Evolutionary conservation across 495 filamentous ascomycete genomes (phyloP), one percentile per base, ranked within the genome.

Genomic region (Aspergillus kassunensis): DNA sequence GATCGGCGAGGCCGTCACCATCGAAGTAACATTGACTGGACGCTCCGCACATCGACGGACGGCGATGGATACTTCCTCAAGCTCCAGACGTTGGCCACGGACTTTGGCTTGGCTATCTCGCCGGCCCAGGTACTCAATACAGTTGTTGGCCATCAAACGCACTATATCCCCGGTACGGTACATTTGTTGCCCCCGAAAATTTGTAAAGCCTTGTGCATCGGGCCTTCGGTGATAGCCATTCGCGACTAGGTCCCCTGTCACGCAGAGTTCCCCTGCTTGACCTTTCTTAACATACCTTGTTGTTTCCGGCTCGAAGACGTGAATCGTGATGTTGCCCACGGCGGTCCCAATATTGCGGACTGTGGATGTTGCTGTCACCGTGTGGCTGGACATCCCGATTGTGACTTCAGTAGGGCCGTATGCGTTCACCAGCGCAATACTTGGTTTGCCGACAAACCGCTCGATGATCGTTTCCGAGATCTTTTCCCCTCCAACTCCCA

Each of bases 381-480:
- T 75, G 6, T 80, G 77, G 42, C 78, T 87, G 73, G 88, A 86
- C 37, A 82, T 78, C 0, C 89, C 89, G 57, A 93, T 92, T 0
- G 89, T 91, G 0, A 83, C 80, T 64, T 93, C 89, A 0, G 88
- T 92, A 3, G 89, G 89, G 9, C 89, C 89, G 49, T 83, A 83
- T 13, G 63, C 61, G 29, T 66, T 66, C 16, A 57, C 54, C 11
- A 66, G 25, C 6, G 44, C 36, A 31, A 59, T 53, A 15, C 45
- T 19, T 18, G 25, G 30, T 27, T 56, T 57, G 0, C 31, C 48
- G 13, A 58, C 57, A 56, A 59, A 66, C 7, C 51, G 54, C 35
- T 64, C 61, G 23, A 66, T 56, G n/a, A 57, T 49, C 11, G 27
- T 56, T 39, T 62, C 51, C 3, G 63, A 60, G 10, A 66, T 64